Conservation (phyloP, 2,329 filamentous ascomycete species). For the Colletotrichum higginsianum region DNA sequence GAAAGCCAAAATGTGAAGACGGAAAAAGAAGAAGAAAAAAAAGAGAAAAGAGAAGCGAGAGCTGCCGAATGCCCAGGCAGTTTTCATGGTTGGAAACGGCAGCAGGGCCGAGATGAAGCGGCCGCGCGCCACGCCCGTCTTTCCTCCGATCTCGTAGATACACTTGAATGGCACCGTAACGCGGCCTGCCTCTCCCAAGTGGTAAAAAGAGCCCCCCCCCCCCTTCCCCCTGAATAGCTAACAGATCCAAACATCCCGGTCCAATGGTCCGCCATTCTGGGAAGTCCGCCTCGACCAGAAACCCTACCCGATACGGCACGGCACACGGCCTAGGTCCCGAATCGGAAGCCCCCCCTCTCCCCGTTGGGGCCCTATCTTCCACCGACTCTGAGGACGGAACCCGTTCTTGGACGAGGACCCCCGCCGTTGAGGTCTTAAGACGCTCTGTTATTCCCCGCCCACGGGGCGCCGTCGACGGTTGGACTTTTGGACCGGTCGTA, state of each 20-base stretch:
- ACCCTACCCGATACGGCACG: constrained; percentile 20
- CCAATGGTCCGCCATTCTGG: constrained; percentile 28
- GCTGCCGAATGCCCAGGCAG: constrained; percentile 16
- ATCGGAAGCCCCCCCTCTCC: constrained; percentile 1
- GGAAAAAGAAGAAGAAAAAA: background rate
- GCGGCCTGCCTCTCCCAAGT: constrained; percentile 24
- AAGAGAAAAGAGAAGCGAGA: background rate
- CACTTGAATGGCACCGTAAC: constrained; percentile 26
- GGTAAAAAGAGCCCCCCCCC: background rate
- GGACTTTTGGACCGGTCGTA: constrained; percentile 13
- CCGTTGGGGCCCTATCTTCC: background rate
- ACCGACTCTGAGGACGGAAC: constrained; percentile 12
- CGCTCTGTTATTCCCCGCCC: constrained; percentile 26
- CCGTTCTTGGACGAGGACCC: constrained; percentile 19
- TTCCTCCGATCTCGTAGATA: background rate
- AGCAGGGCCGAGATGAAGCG: constrained; percentile 17
- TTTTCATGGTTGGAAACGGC: constrained; percentile 28
- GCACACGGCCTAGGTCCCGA: constrained; percentile 15
- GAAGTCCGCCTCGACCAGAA: constrained; percentile 27
- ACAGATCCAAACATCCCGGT: constrained; percentile 23
- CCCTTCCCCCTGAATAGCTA: background rate
- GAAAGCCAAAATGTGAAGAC: background rate
- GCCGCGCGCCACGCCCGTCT: constrained; percentile 11
- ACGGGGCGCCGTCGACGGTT: background rate
- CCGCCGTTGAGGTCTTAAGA: constrained; percentile 3